Percentiles rank a stretch among this genome's conserved stretches.
Evolutionary conservation across 768 basidiomycete species (phyloP).

Genomic region (Leccinum imitatum): DNA sequence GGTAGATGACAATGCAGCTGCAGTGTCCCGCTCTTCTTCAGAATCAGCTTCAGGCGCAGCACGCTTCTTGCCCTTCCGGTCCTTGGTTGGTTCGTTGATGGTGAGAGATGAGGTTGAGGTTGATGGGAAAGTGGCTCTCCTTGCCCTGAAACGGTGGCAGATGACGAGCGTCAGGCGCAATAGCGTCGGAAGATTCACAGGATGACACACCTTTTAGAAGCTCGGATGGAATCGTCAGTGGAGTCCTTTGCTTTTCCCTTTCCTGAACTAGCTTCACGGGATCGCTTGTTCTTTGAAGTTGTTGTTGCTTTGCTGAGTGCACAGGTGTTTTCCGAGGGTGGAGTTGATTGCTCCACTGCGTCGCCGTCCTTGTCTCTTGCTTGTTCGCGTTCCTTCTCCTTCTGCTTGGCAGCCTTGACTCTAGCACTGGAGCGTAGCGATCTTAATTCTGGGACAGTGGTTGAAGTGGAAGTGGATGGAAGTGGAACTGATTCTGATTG

Average conservation of each 20-base stretch:
- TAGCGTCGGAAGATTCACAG: constrained; percentile 30
- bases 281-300: constrained; percentile 47
- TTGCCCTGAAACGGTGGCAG: constrained; percentile 47
- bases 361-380: constrained; percentile 56
- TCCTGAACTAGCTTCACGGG: constrained; percentile 46
- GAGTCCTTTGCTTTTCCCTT: constrained; percentile 69
- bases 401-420: constrained; percentile 73
- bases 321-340: constrained; percentile 45
- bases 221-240: constrained; percentile 49
- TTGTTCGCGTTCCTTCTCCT: constrained; percentile 56
- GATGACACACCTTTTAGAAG: constrained; percentile 61
- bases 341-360: constrained; percentile 40
- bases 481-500: constrained; percentile 35
- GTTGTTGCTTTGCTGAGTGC: constrained; percentile 36
- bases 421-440: constrained; percentile 72
- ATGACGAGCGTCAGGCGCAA: constrained; percentile 29
- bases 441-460: constrained; percentile 49
- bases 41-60: constrained; percentile 69
- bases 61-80: constrained; percentile 91
- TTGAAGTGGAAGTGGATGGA: constrained; percentile 37
- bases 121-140: constrained; percentile 52
- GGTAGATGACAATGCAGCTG: constrained; percentile 44
- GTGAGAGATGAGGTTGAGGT: constrained; percentile 44
- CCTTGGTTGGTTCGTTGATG: constrained; percentile 75
- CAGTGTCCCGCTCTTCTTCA: constrained; percentile 60